Evolutionary conservation across 1,284 basidiomycete genomes (phyloP).

Genomic region (Heterobasidion annosum): DNA sequence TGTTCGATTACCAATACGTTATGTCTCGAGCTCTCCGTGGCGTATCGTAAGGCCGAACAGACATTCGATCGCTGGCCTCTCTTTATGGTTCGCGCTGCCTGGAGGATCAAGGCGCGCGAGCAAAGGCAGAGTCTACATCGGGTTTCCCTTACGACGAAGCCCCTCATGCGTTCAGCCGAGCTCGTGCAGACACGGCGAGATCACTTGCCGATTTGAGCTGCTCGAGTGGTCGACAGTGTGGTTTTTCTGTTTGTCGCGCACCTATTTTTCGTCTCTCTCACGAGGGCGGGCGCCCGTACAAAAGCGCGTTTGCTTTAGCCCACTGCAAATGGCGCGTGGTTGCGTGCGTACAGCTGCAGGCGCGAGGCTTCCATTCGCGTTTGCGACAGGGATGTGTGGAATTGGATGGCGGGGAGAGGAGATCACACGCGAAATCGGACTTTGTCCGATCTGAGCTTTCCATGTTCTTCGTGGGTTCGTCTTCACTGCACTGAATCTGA

Average conservation of each 20-base stretch:
- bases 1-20: constrained; percentile 32
- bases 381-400: constrained; percentile 2
- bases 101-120: constrained; percentile 20
- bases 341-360: constrained; percentile 28
- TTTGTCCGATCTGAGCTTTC: constrained; percentile 24
- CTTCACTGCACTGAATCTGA: neutral
- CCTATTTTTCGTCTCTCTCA: neutral
- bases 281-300: constrained; percentile 16
- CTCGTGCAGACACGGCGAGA: constrained; percentile 15
- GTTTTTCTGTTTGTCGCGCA: constrained; percentile 20
- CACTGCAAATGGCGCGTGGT: constrained; percentile 28
- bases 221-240: constrained; percentile 33
- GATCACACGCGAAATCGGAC: constrained; percentile 19
- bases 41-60: constrained; percentile 38
- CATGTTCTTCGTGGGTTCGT: neutral
- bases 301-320: constrained; percentile 25
- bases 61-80: constrained; percentile 22
- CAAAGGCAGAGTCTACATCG: constrained; percentile 35
- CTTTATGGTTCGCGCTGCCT: constrained; percentile 21
- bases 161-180: constrained; percentile 19
- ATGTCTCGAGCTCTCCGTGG: constrained; percentile 25
- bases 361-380: constrained; percentile 12
- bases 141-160: constrained; percentile 5
- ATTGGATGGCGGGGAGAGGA: constrained; percentile 20
- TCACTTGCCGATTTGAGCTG: neutral